These are phyloP conservation scores for Aspergillus thermomutatus DNA, from an alignment of 2,329 filamentous ascomycete genomes.

Conservation along the genomic window DNA sequence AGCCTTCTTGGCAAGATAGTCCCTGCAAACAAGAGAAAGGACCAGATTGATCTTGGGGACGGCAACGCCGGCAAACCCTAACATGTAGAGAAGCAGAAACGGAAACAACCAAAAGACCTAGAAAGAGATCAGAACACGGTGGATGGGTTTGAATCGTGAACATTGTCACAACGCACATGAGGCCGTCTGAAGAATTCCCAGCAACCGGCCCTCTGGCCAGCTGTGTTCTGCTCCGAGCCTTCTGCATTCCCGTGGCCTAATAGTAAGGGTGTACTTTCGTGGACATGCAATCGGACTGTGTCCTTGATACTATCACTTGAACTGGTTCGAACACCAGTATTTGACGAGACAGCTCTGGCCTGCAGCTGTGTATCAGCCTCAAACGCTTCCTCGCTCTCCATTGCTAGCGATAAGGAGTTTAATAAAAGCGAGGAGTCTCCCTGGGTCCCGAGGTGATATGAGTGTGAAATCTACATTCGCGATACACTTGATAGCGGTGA, in stretches of 20 bases:
- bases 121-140: slow-evolving; percentile 7
- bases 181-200: slow-evolving; percentile 43
- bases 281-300: slow-evolving; percentile 2
- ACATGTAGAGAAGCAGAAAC: slow-evolving; percentile 75
- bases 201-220: neutral
- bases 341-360: slow-evolving; percentile 4
- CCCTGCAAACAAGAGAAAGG: slow-evolving; percentile 74
- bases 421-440: neutral
- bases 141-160: neutral
- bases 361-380: slow-evolving; percentile 29
- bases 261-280: slow-evolving; percentile 29
- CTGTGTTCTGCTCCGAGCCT: neutral
- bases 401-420: slow-evolving; percentile 7
- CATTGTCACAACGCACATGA: slow-evolving; percentile 39
- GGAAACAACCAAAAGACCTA: slow-evolving; percentile 80
- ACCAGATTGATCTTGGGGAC: slow-evolving; percentile 88
- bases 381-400: slow-evolving; percentile 35
- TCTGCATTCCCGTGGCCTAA: neutral
- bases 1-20: slow-evolving; percentile 71
- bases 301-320: neutral
- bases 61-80: slow-evolving; percentile 80
- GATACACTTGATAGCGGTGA: neutral
- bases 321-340: neutral
- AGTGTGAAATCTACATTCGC: neutral
- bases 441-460: neutral